Percentiles rank a stretch among this genome's conserved stretches.
phyloP scores from a whole-genome alignment of 768 basidiomycete species.

The Xanthoconium purpureum region DNA sequence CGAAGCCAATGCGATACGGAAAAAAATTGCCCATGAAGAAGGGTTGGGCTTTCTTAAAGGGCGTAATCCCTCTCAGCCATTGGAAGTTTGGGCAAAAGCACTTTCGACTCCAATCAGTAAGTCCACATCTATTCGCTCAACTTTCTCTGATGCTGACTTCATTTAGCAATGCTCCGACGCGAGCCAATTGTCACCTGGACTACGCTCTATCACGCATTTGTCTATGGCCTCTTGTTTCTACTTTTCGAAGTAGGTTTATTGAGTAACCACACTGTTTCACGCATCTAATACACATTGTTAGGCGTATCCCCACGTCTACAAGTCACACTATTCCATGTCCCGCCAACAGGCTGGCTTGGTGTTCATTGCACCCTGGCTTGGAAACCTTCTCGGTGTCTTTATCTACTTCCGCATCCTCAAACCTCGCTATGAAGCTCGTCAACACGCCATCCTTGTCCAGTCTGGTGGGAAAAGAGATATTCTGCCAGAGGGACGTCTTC shows the following conservation, averaged over 20 bases:
- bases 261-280: neutral
- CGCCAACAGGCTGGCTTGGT: constrained; percentile 19
- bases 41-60: neutral
- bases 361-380: constrained; percentile 23
- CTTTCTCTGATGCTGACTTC: neutral
- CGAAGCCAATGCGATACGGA: constrained; percentile 16
- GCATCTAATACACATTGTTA: neutral
- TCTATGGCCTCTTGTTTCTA: constrained; percentile 25
- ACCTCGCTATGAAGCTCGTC: constrained; percentile 20
- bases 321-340: constrained; percentile 21
- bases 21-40: constrained; percentile 9
- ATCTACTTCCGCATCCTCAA: constrained; percentile 23
- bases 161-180: constrained; percentile 15
- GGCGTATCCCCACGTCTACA: constrained; percentile 23
- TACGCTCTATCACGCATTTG: constrained; percentile 22
- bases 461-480: constrained; percentile 19
- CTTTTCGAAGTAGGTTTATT: constrained; percentile 20
- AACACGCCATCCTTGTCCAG: constrained; percentile 9
- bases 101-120: constrained; percentile 19
- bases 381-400: constrained; percentile 23
- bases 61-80: neutral
- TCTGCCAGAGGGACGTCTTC: constrained; percentile 20
- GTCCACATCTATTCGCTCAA: neutral
- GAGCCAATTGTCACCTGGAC: constrained; percentile 28
- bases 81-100: constrained; percentile 10